Conservation (phyloP, 345 rosid species). For the Syzygium aqueum region DNA sequence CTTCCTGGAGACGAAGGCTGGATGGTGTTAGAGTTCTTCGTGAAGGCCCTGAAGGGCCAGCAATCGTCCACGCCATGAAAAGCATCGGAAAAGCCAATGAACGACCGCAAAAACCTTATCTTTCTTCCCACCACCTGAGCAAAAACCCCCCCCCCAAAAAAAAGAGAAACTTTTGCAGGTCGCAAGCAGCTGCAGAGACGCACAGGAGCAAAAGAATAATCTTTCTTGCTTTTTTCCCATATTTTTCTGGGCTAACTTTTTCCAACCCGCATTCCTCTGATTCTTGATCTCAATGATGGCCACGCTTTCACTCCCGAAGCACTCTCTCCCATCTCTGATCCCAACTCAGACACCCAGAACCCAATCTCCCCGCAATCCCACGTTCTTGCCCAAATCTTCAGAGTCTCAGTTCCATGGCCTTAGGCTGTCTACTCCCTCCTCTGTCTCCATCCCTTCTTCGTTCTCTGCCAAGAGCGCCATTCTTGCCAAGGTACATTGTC, state of each 20-base stretch:
- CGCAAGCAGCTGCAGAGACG: background rate
- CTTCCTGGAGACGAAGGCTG: background rate
- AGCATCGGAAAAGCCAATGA: background rate
- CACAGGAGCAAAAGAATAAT: background rate
- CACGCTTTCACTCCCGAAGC: slow-evolving; percentile 31
- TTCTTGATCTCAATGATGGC: slow-evolving; percentile 24
- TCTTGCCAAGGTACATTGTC: slow-evolving; percentile 77
- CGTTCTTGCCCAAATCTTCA: slow-evolving; percentile 34
- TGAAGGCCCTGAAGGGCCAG: background rate
- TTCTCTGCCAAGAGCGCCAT: slow-evolving; percentile 27
- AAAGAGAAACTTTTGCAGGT: background rate
- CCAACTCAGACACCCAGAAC: slow-evolving; percentile 21
- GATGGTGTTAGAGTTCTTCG: background rate
- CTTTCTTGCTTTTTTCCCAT: background rate
- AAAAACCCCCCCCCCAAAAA: background rate
- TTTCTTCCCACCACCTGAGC: background rate
- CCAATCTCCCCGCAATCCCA: slow-evolving; percentile 13
- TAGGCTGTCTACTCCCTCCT: slow-evolving; percentile 32
- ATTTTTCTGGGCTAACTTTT: background rate
- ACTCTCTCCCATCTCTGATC: slow-evolving; percentile 14
- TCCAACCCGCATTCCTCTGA: background rate
- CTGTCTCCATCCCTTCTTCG: slow-evolving; percentile 21
- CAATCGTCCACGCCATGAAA: background rate
- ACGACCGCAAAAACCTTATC: background rate
- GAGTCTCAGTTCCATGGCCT: slow-evolving; percentile 65